Evolutionary conservation across 352 stramenopile species (phyloP), one percentile per base, ranked within the genome.

Genomic region (Phytopythium montanum): DNA sequence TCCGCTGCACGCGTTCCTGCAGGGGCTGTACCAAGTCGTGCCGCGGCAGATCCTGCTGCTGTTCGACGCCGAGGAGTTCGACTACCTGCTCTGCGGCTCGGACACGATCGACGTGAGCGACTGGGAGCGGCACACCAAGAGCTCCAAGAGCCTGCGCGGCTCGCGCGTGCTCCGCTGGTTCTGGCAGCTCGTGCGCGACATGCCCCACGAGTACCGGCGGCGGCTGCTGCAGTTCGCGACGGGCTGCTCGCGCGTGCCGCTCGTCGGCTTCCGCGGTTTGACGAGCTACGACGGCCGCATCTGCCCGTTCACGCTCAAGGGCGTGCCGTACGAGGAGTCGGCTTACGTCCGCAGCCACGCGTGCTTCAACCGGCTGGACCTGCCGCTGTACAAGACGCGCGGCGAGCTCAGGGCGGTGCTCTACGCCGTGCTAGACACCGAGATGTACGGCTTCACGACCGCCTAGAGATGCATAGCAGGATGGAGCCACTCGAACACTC

Each of bases 1-100:
- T 26, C 85, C 95, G 66, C 64, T 96, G 12, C 65, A 67, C 31
- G 64, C 75, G 19, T 88, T 98, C 61, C 57, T 98, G 19, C 87
- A 82, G 54, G 95, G 96, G 19, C 96, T 99, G 64, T 98, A 97
- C 68, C 88, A 98, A 66, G 86, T 98, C 23, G 87, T 98, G 57
- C 95, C 94, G 9, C 80, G 94, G 52, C 73, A 91, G 26, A 69
- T 98, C 21, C 67, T 98, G 33, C 89, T 91, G 34, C 81, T 98
- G 10, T 98, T 99, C 66, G 95, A 99, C 66, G 96, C 92, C 56
- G 88, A 98, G 70, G 94, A 99, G 74, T 68, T 99, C 5, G 94
- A 98, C 65, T 79, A 98, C 38, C 60, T 98, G 14, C 79, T 99
- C 62, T 98, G 92, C 56, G 95, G 95, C 25, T 72, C 97, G 42